These are phyloP conservation scores for Gnaphalium uliginosum DNA, from an alignment of 129 eudicot species.

Conservation along the genomic window DNA sequence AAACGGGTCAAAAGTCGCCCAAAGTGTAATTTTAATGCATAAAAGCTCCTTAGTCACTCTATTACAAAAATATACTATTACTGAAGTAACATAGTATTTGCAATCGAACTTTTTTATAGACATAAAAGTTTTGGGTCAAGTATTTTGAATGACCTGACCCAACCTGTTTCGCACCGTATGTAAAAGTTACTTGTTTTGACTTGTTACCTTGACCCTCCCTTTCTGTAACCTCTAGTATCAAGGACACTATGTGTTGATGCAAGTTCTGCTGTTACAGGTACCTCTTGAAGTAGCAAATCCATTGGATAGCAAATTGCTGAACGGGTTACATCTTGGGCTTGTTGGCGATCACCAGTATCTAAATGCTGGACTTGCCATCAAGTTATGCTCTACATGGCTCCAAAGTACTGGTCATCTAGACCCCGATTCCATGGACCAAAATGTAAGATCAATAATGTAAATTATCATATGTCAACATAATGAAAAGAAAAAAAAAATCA, in stretches of 20 bases:
- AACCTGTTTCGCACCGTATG: background rate
- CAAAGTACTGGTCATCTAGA: constrained; percentile 74
- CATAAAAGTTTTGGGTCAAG: background rate
- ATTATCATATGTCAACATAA: background rate
- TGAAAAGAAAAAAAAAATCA: background rate
- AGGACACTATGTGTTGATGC: background rate
- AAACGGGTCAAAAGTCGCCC: constrained; percentile 1
- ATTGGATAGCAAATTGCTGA: constrained; percentile 58
- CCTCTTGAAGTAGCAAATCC: constrained; percentile 77
- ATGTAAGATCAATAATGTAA: constrained; percentile 44
- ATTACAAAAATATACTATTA: background rate
- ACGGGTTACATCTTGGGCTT: constrained; percentile 75
- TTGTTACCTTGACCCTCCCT: background rate
- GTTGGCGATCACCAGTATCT: constrained; percentile 93
- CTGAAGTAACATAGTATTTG: background rate
- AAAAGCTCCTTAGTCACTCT: background rate
- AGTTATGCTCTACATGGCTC: constrained; percentile 91
- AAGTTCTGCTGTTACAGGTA: constrained; percentile 52
- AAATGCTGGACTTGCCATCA: constrained; percentile 96
- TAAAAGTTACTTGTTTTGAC: background rate
- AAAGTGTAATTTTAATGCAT: background rate
- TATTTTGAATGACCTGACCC: background rate
- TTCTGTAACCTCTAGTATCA: background rate
- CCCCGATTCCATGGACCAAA: constrained; percentile 54
- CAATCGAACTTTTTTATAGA: background rate